phyloP scores from a whole-genome alignment of 73 alveolate species.

The Tetrahymena elliotti region DNA sequence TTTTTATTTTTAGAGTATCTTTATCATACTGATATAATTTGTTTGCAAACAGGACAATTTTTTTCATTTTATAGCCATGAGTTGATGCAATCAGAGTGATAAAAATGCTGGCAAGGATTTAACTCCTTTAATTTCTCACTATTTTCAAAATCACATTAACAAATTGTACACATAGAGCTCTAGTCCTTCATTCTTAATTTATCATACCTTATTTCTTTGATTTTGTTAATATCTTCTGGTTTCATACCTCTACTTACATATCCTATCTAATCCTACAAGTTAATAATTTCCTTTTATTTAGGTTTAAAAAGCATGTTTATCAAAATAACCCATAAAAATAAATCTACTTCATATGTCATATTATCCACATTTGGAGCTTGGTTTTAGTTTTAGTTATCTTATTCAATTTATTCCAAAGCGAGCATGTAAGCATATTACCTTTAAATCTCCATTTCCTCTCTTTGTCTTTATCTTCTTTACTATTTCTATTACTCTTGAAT shows the following conservation, averaged over 20 bases:
- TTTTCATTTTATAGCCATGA: neutral
- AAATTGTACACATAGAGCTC: neutral
- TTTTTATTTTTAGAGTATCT: too few relatives aligned
- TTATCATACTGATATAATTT: neutral
- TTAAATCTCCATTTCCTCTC: neutral
- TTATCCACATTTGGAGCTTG: neutral
- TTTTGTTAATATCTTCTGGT: neutral
- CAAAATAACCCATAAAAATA: too few relatives aligned
- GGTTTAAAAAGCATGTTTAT: neutral
- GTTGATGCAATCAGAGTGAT: neutral
- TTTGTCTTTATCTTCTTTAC: neutral
- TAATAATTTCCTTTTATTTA: neutral
- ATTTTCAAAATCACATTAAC: neutral
- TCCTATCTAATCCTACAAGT: neutral
- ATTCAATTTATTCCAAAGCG: neutral
- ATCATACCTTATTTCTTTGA: neutral
- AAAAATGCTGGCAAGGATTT: neutral
- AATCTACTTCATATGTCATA: neutral
- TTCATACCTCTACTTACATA: neutral
- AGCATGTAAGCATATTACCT: neutral
- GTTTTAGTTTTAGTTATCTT: neutral
- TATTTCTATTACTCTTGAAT: neutral
- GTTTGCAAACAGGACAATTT: neutral
- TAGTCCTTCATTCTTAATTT: neutral
- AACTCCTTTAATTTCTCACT: neutral